Conservation (phyloP, 495 filamentous ascomycete genomes). For the Aspergillus nidulans region DNA sequence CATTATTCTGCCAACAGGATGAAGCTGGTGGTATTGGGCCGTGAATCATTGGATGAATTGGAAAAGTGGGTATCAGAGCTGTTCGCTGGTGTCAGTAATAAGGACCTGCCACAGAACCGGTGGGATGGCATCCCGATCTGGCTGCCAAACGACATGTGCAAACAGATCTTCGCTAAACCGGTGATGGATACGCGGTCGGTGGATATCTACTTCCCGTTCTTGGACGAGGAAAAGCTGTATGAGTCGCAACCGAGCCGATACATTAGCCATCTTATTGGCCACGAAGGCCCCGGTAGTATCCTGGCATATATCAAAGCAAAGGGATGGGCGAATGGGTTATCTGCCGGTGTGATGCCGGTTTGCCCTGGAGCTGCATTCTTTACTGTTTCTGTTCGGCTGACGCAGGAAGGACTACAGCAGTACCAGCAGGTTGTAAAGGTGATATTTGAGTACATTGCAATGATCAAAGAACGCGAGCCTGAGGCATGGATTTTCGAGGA, state of each 20-base stretch:
- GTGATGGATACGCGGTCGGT: slow-evolving; percentile 89
- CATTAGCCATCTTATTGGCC: slow-evolving; percentile 88
- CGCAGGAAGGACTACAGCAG: slow-evolving; percentile 77
- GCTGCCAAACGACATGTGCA: slow-evolving; percentile 62
- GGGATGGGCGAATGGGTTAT: slow-evolving; percentile 88
- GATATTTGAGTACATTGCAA: slow-evolving; percentile 89
- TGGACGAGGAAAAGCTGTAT: slow-evolving; percentile 81
- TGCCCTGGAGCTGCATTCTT: slow-evolving; percentile 86
- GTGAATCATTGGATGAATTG: slow-evolving; percentile 82
- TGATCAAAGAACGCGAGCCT: slow-evolving; percentile 75
- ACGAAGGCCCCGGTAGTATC: slow-evolving; percentile 95
- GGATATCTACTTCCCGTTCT: slow-evolving; percentile 82
- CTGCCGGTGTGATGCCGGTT: slow-evolving; percentile 68
- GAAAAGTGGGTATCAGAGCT: slow-evolving; percentile 85
- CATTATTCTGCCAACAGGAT: slow-evolving; percentile 95
- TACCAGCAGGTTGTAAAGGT: slow-evolving; percentile 84
- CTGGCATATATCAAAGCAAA: slow-evolving; percentile 92
- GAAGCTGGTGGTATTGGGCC: slow-evolving; percentile 89
- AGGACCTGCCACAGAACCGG: slow-evolving; percentile 72
- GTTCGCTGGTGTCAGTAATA: slow-evolving; percentile 80
- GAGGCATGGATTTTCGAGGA: slow-evolving; percentile 93
- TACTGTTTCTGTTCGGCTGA: slow-evolving; percentile 72
- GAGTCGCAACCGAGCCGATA: slow-evolving; percentile 85
- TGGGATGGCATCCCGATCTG: slow-evolving; percentile 75
- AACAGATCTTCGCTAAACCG: slow-evolving; percentile 88